Conservation (phyloP, 2,329 filamentous ascomycete species). For the Talaromyces marneffei region DNA sequence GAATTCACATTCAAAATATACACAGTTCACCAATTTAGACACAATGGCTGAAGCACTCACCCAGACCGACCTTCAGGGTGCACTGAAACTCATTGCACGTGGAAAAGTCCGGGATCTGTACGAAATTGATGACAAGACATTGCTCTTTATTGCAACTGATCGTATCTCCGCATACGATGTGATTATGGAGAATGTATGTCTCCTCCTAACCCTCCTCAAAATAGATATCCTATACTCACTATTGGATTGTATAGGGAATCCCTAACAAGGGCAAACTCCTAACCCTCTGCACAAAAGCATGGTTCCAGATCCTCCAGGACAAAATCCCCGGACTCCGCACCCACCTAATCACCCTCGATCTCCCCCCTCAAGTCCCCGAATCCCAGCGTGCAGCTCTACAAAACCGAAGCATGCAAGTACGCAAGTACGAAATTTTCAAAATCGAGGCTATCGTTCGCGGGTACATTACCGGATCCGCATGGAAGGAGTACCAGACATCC, state of each 20-base stretch:
- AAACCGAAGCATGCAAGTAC: constrained; percentile 70
- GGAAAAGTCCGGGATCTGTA: constrained; percentile 82
- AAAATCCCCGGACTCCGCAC: constrained; percentile 55
- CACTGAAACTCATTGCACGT: constrained; percentile 49
- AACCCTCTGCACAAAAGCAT: constrained; percentile 61
- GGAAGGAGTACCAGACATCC: constrained; percentile 66
- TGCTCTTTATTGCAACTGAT: constrained; percentile 81
- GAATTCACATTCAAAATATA: neutral
- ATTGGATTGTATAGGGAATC: constrained; percentile 49
- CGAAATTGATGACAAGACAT: constrained; percentile 60
- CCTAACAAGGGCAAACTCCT: constrained; percentile 63
- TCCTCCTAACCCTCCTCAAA: constrained; percentile 18
- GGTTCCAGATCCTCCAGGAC: constrained; percentile 58
- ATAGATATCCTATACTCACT: neutral
- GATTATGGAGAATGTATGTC: constrained; percentile 66
- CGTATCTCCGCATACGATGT: constrained; percentile 95
- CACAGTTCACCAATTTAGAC: neutral
- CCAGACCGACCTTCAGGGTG: constrained; percentile 38
- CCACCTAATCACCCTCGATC: constrained; percentile 56
- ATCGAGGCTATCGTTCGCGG: constrained; percentile 83
- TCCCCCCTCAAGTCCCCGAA: constrained; percentile 47
- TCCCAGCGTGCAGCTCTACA: constrained; percentile 50
- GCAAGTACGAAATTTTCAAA: constrained; percentile 66
- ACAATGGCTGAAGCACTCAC: constrained; percentile 37
- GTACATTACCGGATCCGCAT: constrained; percentile 81